Evolutionary conservation across 306 rosid genomes (phyloP), one percentile per base, ranked within the genome.

Genomic region (Sophora flavescens): DNA sequence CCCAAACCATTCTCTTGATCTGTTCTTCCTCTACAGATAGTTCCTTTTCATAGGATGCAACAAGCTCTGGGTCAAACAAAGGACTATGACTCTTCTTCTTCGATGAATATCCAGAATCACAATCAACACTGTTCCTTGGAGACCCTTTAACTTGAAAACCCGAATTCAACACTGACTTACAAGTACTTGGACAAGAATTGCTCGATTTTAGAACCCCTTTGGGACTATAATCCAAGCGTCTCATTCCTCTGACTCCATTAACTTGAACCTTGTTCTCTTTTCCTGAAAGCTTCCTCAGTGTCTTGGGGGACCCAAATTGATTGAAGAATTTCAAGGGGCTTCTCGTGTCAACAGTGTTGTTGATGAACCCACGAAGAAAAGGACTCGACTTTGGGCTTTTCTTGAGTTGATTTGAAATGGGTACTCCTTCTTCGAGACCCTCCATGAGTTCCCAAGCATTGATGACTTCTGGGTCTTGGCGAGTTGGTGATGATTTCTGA

Each of bases 371-470:
- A 0, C 93, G 93, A 65, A 90, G 93, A 18, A 92, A 81, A 80
- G 78, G 77, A 13, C 82, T 36, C 1, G 89, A 17, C 35, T 92
- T 96, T 0, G 98, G 99, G 82, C 91, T 90, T 66, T 80, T 92
- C 90, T 83, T 95, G 3, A 81, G 72, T 10, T 63, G 70, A 81
- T 70, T 83, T 4, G 91, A 72, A 18, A 84, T 63, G 28, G 96
- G 92, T 0, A 81, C 73, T 54, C 83, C 97, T 9, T 92, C 99
- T 84, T 96, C 99, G 2, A 96, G 91, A 26, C 86, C 99, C 50
- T 96, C 97, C 99, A 96, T 96, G 69, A 96, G 92, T 82, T 96
- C 99, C 98, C 99, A 96, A 18, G 96, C 86, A 36, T 92, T 92
- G 76, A 92, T 92, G 1, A 90, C 84, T 63, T 96, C 98, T 6